Evolutionary conservation across 2,329 filamentous ascomycete species (phyloP).

Genomic region (Penicillium thymicola): DNA sequence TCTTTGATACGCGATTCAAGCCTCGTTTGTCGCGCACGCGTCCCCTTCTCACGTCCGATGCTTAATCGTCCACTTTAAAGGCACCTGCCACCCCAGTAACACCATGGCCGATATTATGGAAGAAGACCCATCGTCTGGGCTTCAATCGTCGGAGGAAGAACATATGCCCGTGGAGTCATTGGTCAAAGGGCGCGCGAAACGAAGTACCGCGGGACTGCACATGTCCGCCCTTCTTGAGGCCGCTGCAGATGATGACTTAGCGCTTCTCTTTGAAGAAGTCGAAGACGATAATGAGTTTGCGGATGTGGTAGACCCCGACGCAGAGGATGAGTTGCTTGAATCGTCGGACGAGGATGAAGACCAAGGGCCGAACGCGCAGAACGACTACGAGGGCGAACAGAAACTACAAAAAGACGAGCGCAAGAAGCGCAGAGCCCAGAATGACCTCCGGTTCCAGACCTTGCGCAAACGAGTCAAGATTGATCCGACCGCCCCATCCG

Average conservation of each 20-base stretch:
- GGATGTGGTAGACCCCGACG: conserved; percentile 36
- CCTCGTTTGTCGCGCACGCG: background rate
- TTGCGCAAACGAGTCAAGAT: conserved; percentile 72
- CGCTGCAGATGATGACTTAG: conserved; percentile 65
- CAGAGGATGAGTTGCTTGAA: conserved; percentile 76
- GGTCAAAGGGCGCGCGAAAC: conserved; percentile 58
- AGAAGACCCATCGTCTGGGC: conserved; percentile 30
- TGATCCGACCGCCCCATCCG: conserved; percentile 49
- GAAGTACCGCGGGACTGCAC: conserved; percentile 79
- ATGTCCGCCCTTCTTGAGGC: conserved; percentile 75
- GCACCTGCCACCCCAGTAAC: background rate
- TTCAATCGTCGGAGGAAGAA: conserved; percentile 23
- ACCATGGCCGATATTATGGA: conserved; percentile 23
- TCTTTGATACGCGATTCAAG: background rate
- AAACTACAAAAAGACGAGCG: conserved; percentile 75
- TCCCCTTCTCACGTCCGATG: conserved; percentile 4
- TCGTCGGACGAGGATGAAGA: conserved; percentile 84
- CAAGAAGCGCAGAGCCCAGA: conserved; percentile 79
- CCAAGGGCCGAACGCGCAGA: conserved; percentile 52
- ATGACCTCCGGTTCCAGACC: conserved; percentile 59
- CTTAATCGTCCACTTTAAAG: background rate
- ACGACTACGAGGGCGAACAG: conserved; percentile 79
- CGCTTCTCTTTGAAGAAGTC: conserved; percentile 64
- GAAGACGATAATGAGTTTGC: conserved; percentile 76
- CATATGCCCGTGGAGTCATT: conserved; percentile 30